Percentiles rank a stretch among this genome's conserved stretches.
phyloP scores from a whole-genome alignment of 495 filamentous ascomycete genomes.

The Chlorociboria aeruginascens region DNA sequence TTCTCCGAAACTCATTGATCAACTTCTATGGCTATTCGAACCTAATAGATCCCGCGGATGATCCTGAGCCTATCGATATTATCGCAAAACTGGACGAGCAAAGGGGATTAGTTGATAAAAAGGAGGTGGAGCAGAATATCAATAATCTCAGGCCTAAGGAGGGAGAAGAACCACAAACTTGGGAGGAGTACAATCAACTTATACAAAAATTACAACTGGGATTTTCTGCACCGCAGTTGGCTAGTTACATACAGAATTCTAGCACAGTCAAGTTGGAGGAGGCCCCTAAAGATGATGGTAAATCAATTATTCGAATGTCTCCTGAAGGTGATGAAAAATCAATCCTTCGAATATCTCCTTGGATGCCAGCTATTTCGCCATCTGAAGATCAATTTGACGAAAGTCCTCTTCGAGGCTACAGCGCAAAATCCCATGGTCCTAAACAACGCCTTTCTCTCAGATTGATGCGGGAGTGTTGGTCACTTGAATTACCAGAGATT shows the following conservation, averaged over 20 bases:
- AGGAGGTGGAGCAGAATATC: slow-evolving; percentile 31
- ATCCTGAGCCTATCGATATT: slow-evolving; percentile 18
- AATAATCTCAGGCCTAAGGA: slow-evolving; percentile 27
- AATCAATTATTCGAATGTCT: no score
- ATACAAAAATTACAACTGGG: slow-evolving; percentile 24
- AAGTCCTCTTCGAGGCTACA: slow-evolving; percentile 14
- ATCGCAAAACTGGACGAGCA: slow-evolving; percentile 22
- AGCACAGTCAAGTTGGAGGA: slow-evolving; percentile 7
- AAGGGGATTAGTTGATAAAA: slow-evolving; percentile 5
- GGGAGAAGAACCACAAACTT: slow-evolving; percentile 11
- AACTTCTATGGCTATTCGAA: slow-evolving; percentile 2
- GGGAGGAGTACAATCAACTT: slow-evolving; percentile 28
- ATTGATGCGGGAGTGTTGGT: slow-evolving; percentile 17
- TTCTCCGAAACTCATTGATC: slow-evolving; percentile 28
- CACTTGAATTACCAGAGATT: slow-evolving; percentile 13
- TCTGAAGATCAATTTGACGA: slow-evolving; percentile 10
- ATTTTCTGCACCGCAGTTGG: slow-evolving; percentile 32
- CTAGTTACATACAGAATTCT: slow-evolving; percentile 21
- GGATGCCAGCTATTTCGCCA: slow-evolving; percentile 26
- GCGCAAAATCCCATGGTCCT: slow-evolving; percentile 11
- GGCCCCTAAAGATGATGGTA: slow-evolving; percentile 11
- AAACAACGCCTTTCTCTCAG: slow-evolving; percentile 15
- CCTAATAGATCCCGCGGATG: background rate
- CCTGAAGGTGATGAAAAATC: no score
- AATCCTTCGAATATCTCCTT: slow-evolving; percentile 22